These are phyloP conservation scores for Phytophthora foliorum DNA, from an alignment of 352 stramenopile genomes.

Conservation along the genomic window DNA sequence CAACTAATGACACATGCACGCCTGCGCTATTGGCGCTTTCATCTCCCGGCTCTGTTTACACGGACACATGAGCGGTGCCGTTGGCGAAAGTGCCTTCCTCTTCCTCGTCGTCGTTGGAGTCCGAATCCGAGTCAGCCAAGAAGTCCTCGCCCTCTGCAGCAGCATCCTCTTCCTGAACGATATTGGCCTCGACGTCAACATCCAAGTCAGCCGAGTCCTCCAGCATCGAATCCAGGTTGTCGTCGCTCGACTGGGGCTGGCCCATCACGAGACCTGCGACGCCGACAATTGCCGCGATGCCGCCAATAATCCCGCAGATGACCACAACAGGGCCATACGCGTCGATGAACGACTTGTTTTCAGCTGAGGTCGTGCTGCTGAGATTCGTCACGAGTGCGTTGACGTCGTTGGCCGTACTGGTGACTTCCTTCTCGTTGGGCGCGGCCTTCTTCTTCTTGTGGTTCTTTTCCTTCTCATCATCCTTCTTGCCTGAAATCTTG, in stretches of 20 bases:
- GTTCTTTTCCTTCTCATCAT: constrained; percentile 16
- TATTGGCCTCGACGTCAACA: constrained; percentile 64
- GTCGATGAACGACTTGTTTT: constrained; percentile 52
- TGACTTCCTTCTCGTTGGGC: constrained; percentile 36
- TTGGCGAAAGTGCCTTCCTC: constrained; percentile 74
- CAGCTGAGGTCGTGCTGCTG: constrained; percentile 32
- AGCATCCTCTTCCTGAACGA: constrained; percentile 40
- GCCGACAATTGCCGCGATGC: constrained; percentile 70
- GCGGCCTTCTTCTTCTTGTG: constrained; percentile 20
- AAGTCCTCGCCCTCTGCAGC: constrained; percentile 49
- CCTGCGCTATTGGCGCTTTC: constrained; percentile 11
- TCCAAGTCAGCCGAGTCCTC: constrained; percentile 49
- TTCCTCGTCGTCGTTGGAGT: constrained; percentile 53
- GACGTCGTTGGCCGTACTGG: constrained; percentile 40
- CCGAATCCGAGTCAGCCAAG: constrained; percentile 63
- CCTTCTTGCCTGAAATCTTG: constrained; percentile 43
- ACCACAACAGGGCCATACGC: constrained; percentile 61
- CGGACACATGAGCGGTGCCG: constrained; percentile 37
- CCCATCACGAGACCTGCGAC: constrained; percentile 64
- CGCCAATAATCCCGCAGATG: constrained; percentile 73
- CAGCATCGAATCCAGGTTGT: constrained; percentile 54
- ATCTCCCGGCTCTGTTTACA: constrained; percentile 35
- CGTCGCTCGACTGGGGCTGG: constrained; percentile 33
- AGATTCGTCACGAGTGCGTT: constrained; percentile 73
- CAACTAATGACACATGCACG: constrained; percentile 24